Base-by-base conservation (phyloP, 805 yeast species). In the Yarrowia alimentaria region DNA sequence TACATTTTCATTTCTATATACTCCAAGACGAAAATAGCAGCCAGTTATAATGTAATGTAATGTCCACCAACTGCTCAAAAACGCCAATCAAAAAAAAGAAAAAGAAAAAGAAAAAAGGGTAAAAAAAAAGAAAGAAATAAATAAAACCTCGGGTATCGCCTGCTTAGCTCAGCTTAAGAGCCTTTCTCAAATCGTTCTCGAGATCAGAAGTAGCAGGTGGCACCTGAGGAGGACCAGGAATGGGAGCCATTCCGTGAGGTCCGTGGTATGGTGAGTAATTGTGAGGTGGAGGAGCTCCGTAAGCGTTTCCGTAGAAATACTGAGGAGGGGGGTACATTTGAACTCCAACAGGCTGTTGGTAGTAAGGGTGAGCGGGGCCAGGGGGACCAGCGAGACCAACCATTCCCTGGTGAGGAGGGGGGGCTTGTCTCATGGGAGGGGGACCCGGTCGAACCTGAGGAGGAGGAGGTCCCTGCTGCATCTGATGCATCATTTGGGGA, bases 161-260 rank as follows among this genome's bases (percentile, higher is more conserved):
- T n/a, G 20, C 21, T 29, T 30, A 43, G 13, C 50, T 43, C 16
- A 43, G 22, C 37, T 43, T 43, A n/a, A 43, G 10, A 9, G 50
- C 50, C 37, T 43, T 43, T n/a, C 50, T 21, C 22, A 43, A 37
- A 43, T 43, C 50, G 12, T 31, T 43, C 13, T 43, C 50, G 29
- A 43, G 17, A 33, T 33, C 38, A n/a, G 38, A 19, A 13, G 20
- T 19, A 5, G 37, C n/a, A 13, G 28, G 11, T 6, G 34, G 9
- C 10, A 34, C 37, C 11, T 37, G 28, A 30, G 50, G 29, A 17
- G 21, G 35, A n/a, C 28, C 30, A 13, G 30, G 37, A 30, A 29
- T 18, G 4, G 12, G 33, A 3, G 22, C 30, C 3, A 21, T 5
- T 24, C 1, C 25, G 25, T 3, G 14, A 22, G 10, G 10, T 10